phyloP scores from a whole-genome alignment of 177 flowering plant species.

The Vitis hybrid region DNA sequence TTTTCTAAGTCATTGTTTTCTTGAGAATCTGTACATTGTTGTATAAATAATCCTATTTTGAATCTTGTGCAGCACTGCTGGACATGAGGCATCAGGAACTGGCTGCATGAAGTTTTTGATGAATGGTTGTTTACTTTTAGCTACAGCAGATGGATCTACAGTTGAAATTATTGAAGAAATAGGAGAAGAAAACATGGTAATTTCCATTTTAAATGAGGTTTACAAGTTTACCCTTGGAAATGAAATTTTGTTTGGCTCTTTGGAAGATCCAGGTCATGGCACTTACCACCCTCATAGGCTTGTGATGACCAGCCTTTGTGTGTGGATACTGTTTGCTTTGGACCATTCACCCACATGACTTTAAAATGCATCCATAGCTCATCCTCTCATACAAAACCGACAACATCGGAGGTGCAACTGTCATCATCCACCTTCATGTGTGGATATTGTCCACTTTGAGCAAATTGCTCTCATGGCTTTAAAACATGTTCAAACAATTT shows the following conservation, averaged over 20 bases:
- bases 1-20: background rate
- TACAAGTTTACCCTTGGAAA: background rate
- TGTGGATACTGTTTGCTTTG: too few species aligned
- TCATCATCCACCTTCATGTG: too few species aligned
- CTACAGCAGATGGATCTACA: slow-evolving; percentile 63
- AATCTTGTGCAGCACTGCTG: slow-evolving; percentile 53
- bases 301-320: too few species aligned
- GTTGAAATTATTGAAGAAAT: slow-evolving; percentile 39
- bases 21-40: background rate
- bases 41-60: background rate
- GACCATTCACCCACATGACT: too few species aligned
- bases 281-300: too few species aligned
- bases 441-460: too few species aligned
- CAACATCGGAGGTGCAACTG: too few species aligned
- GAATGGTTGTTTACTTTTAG: slow-evolving; percentile 64
- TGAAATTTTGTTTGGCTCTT: background rate
- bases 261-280: background rate
- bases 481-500: too few species aligned
- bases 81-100: slow-evolving; percentile 66
- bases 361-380: too few species aligned
- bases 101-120: slow-evolving; percentile 63
- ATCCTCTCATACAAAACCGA: too few species aligned
- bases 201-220: slow-evolving; percentile 1
- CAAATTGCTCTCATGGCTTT: too few species aligned
- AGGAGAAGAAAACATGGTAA: slow-evolving; percentile 48